A percentile compares a stretch with the other conserved stretches of the same genome.
phyloP scores from a whole-genome alignment of 1,139 yeast species.

The Petasospora fabianii region DNA sequence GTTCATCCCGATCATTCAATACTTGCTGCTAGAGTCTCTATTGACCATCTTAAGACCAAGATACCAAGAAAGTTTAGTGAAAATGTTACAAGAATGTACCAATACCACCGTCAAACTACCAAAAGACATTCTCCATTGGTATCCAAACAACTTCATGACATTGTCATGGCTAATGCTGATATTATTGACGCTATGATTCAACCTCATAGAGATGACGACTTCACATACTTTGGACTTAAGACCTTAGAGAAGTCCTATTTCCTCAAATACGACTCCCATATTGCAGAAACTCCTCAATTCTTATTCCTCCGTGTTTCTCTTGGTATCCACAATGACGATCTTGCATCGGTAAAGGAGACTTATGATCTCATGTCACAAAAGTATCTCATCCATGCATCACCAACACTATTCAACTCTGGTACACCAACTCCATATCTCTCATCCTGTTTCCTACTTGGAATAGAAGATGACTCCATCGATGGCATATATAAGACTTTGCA shows the following conservation, averaged over 20 bases:
- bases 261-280: constrained; percentile 63
- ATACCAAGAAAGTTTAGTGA: constrained; percentile 86
- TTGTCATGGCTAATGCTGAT: constrained; percentile 60
- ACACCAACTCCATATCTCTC: constrained; percentile 86
- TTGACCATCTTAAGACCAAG: constrained; percentile 93
- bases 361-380: constrained; percentile 81
- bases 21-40: constrained; percentile 94
- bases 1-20: constrained; percentile 96
- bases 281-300: constrained; percentile 90
- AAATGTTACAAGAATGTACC: constrained; percentile 65
- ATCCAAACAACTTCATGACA: constrained; percentile 63
- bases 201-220: constrained; percentile 78
- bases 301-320: constrained; percentile 86
- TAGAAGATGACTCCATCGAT: constrained; percentile 88
- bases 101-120: constrained; percentile 72
- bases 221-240: constrained; percentile 83
- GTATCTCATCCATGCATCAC: constrained; percentile 86
- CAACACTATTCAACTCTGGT: constrained; percentile 87
- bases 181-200: constrained; percentile 78
- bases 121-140: constrained; percentile 75
- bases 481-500: constrained; percentile 86
- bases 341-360: constrained; percentile 70
- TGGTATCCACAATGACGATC: constrained; percentile 79
- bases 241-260: constrained; percentile 83
- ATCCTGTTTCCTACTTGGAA: constrained; percentile 83